Conservation (phyloP, 1,284 basidiomycete genomes). For the Lentinula novae-zelandiae region DNA sequence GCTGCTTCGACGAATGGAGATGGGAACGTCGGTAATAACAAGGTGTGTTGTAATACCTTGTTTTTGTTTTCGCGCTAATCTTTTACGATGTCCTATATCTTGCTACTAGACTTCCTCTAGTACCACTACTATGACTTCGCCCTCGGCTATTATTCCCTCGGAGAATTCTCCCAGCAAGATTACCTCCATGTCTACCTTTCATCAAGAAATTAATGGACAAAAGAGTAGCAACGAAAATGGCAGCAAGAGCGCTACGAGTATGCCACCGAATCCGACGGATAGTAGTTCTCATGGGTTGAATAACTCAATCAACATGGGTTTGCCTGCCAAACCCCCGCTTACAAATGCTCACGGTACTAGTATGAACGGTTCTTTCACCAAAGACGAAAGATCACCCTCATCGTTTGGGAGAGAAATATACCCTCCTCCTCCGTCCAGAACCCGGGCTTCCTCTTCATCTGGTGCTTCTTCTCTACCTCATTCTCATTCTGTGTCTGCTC, state of each 20-base stretch:
- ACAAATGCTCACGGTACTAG: not conserved
- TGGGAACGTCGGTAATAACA: not conserved
- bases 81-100: not conserved
- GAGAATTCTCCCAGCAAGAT: constrained; percentile 1
- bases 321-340: constrained; percentile 4
- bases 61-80: not conserved
- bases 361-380: not conserved
- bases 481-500: constrained; percentile 8
- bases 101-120: not conserved
- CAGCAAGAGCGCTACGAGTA: not conserved
- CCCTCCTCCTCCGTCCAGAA: constrained; percentile 7
- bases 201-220: not conserved
- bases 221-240: constrained; percentile 1
- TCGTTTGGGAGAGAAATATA: constrained; percentile 6
- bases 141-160: not conserved
- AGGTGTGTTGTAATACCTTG: not conserved
- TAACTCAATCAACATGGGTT: not conserved
- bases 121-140: not conserved
- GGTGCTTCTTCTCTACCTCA: constrained; percentile 16
- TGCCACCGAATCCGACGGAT: not conserved
- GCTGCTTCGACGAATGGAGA: not conserved
- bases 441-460: constrained; percentile 3
- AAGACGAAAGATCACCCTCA: not conserved
- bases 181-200: not conserved
- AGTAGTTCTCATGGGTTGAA: not conserved